Base-by-base conservation (phyloP, 768 basidiomycete genomes). In the Strobilomyces echinocephalus region DNA sequence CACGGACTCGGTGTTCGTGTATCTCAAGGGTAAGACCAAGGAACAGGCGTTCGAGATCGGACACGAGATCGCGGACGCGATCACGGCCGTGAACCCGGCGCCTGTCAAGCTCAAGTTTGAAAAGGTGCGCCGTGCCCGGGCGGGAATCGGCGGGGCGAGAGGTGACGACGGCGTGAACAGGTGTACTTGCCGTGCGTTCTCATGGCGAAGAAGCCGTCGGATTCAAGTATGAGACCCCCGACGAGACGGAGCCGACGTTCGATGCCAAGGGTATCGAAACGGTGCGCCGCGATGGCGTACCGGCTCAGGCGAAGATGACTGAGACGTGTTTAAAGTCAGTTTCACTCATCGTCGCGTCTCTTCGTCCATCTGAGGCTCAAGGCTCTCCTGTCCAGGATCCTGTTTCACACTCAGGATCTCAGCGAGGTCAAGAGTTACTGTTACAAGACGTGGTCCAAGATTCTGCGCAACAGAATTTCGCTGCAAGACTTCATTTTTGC, bases 251-350 rank as follows among this genome's bases (percentile, higher is more conserved):
- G 43, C 91, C 94, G 2, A 74, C 71, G 0, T 97, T 98, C 61
- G 95, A 99, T 60, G 97, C 94, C 7, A 98, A 99, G 66, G 97
- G 97, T 1, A 97, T 99, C 49, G 97, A 99, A 71, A 97, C 94
- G 2, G 89, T 98, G 30, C 80, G 97, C 6, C 76, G 97, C 54
- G 97, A 99, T 63, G 93, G 93, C 10, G 83, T 97, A 30, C 80
- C 83, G 5, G 97, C 94, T 0, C 91, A 93, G 66, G 81, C 84
- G 62, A 97, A 97, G 73, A 94, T 98, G 84, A 83, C 87, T 1
- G 95, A 98, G 69, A 83, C 78, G 6, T 88, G 86, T 61, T 68
- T 97, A 49, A 97, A 94, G 95, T 95, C 61, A 58, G 78, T 66
- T 0, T 1, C 10, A 12, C 50, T 34, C 24, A 21, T n/a, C 6